phyloP scores from a whole-genome alignment of 116 monocot species.

The Cymodocea nodosa region DNA sequence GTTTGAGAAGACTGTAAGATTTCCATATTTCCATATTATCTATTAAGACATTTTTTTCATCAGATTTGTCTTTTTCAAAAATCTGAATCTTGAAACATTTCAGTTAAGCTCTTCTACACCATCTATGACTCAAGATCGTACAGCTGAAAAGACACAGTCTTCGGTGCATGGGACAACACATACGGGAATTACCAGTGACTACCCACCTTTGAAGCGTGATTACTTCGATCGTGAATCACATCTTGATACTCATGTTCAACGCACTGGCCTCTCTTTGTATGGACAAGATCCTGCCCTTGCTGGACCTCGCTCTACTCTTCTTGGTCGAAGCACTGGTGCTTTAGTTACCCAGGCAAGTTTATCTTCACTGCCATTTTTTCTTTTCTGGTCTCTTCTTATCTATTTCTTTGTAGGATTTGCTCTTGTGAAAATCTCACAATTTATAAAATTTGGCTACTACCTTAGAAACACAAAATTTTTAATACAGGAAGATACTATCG shows the following conservation, averaged over 20 bases:
- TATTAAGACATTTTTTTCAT: neutral
- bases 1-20: constrained; percentile 73
- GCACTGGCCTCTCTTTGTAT: constrained; percentile 40
- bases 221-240: constrained; percentile 40
- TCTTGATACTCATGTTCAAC: constrained; percentile 35
- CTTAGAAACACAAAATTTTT: no score
- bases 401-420: neutral
- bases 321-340: constrained; percentile 30
- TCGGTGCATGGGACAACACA: constrained; percentile 26
- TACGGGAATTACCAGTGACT: constrained; percentile 31
- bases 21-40: neutral
- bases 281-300: constrained; percentile 65
- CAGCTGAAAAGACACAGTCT: constrained; percentile 22
- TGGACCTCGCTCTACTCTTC: constrained; percentile 27
- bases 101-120: constrained; percentile 2
- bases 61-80: neutral
- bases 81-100: neutral
- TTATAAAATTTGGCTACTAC: no score
- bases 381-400: neutral
- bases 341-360: constrained; percentile 53
- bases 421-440: neutral
- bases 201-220: constrained; percentile 31
- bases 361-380: neutral
- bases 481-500: no score
- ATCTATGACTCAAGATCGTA: constrained; percentile 24